Conservation (phyloP, 371 early-diverging fungal species). For the Mortierella sp. region DNA sequence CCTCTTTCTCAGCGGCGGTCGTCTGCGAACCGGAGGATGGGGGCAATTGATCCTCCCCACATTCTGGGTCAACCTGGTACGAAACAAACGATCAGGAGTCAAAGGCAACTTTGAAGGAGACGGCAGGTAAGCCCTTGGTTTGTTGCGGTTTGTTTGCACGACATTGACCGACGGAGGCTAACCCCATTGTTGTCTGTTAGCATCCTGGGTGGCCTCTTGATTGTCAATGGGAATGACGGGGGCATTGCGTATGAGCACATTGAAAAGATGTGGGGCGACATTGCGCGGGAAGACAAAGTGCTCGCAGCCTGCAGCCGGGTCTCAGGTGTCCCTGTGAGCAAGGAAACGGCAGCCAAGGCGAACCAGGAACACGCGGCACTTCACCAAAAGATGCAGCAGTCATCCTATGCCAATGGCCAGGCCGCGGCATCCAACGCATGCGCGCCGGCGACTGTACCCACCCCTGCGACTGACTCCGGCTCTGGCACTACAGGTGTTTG, state of each 20-base stretch:
- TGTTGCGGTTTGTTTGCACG: too few relatives aligned
- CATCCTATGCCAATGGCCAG: conserved; percentile 11
- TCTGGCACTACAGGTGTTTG: too few relatives aligned
- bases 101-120: conserved; percentile 51
- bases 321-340: conserved; percentile 23
- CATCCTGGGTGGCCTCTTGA: conserved; percentile 40
- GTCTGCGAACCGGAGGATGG: conserved; percentile 46
- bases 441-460: too few relatives aligned
- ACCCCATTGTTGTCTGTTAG: too few relatives aligned
- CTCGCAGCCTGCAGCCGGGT: conserved; percentile 39
- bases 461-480: too few relatives aligned
- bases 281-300: conserved; percentile 40
- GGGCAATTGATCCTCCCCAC: conserved; percentile 29
- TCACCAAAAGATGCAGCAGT: conserved; percentile 35
- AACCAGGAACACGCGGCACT: conserved; percentile 24
- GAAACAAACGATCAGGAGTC: conserved; percentile 48
- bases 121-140: conserved; percentile 46
- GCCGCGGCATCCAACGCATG: not conserved
- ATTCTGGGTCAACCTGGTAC: conserved; percentile 41
- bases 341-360: conserved; percentile 18
- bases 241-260: conserved; percentile 50
- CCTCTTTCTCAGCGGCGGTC: conserved; percentile 33
- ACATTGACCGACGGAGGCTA: too few relatives aligned
- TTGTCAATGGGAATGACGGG: conserved; percentile 15
- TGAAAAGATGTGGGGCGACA: conserved; percentile 53